Conservation (phyloP, 257 asterid species). For the Cinchona pubescens region DNA sequence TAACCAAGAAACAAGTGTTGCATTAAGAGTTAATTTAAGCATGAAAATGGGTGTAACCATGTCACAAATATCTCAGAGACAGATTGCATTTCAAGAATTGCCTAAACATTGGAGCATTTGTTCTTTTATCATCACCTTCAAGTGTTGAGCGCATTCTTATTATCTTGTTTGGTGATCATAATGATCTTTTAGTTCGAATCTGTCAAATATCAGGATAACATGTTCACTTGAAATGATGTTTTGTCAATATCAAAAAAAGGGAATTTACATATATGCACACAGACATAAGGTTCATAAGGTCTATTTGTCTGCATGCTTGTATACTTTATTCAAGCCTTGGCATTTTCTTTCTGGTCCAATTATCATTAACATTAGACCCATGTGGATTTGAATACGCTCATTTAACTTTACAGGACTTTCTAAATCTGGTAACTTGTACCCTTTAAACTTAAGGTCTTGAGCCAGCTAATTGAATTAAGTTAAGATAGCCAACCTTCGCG, state of each 20-base stretch:
- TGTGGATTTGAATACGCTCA: not conserved
- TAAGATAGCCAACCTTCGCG: not conserved
- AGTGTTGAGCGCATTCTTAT: not conserved
- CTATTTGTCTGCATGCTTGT: slow-evolving; percentile 7
- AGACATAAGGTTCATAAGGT: not conserved
- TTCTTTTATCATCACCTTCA: not conserved
- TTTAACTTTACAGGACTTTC: not conserved
- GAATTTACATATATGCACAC: not conserved
- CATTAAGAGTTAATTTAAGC: not conserved
- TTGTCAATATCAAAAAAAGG: slow-evolving; percentile 14
- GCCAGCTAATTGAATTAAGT: not conserved
- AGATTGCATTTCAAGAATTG: slow-evolving; percentile 1
- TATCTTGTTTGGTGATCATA: slow-evolving; percentile 13
- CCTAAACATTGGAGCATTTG: not conserved
- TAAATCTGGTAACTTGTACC: not conserved
- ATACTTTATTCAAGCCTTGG: not conserved
- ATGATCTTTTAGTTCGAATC: not conserved
- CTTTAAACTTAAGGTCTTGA: not conserved
- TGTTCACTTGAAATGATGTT: slow-evolving; percentile 19
- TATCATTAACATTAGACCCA: not conserved
- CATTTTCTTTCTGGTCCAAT: not conserved
- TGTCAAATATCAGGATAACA: slow-evolving; percentile 21
- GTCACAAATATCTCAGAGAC: not conserved
- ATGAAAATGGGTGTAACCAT: not conserved
- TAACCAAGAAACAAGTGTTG: not conserved